A percentile compares a stretch with the other conserved stretches of the same genome.
Evolutionary conservation across 2,329 filamentous ascomycete species (phyloP).

Genomic region (Penicillium glabrum): DNA sequence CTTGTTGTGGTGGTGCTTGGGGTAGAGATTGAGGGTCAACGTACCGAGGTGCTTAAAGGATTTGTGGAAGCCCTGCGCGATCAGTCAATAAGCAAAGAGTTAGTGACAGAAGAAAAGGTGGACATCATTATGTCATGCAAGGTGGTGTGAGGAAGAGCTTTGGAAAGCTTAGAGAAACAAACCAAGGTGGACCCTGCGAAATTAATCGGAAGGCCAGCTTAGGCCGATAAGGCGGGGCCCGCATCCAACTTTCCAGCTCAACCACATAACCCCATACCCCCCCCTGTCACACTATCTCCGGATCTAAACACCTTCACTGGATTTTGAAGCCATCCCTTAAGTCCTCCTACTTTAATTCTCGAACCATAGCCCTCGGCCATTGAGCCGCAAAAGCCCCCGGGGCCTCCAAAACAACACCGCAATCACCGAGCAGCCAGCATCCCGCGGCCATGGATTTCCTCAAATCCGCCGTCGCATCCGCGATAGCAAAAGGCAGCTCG

Average conservation of each 20-base stretch:
- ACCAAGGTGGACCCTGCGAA: neutral
- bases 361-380: neutral
- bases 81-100: too few species aligned
- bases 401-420: conserved; percentile 3
- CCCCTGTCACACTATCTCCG: neutral
- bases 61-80: neutral
- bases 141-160: neutral
- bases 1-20: neutral
- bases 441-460: conserved; percentile 79
- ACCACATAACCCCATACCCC: neutral
- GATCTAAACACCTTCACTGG: neutral
- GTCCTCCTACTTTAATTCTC: neutral
- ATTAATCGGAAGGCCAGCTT: conserved; percentile 1
- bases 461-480: conserved; percentile 94
- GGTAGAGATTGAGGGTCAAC: neutral
- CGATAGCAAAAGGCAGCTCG: conserved; percentile 89
- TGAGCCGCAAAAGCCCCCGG: conserved; percentile 3
- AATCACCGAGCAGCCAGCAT: conserved; percentile 7
- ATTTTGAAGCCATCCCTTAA: neutral
- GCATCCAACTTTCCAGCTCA: neutral
- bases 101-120: neutral
- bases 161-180: neutral
- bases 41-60: neutral
- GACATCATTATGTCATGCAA: neutral
- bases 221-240: conserved; percentile 21